Base-by-base conservation (phyloP, 176 grass and related monocot genomes). In the Rhipidocladum racemiflorum region DNA sequence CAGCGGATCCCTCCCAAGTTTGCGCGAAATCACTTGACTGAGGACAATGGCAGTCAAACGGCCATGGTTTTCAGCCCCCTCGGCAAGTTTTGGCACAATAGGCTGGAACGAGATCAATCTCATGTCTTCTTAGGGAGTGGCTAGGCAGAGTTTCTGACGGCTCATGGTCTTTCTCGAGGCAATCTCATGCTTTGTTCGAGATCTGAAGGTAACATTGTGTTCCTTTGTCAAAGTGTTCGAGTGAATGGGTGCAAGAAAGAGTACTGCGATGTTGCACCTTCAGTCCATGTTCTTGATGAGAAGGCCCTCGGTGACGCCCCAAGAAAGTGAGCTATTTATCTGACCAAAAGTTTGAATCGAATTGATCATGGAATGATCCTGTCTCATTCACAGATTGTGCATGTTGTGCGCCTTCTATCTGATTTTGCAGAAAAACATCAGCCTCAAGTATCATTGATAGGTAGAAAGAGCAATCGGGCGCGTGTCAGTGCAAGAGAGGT, bases 161-260 rank as follows among this genome's bases (percentile, higher is more conserved):
- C 23, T 70, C 67, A 29, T 50, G 66, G n/a, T 35, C 12, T 54
- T 54, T 40, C 55, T 53, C 44, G 28, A 62, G 84, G 68, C 20
- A 79, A 48, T 28, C 23, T 87, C 23, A 78, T 75, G 15, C 14
- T n/a, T n/a, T 86, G 36, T 87, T 87, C 77, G n/a, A 80, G n/a
- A 35, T 66, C 59, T 27, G 60, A 81, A 74, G 68, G 68, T 27
- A 59, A 57, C 76, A 80, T 80, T 25, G 45, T 84, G 48, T 76
- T 84, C 61, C 24, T n/a, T n/a, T 5, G 48, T 78, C 6, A 62
- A 50, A 42, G 76, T 74, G 57, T 80, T 55, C 24, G 32, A 65
- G 3, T 18, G 20, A 65, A 46, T 8, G 45, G 75, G 43, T 55
- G 57, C 44, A 16, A 53, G 57, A 72, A 71, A 50, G 49, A 44